phyloP scores from a whole-genome alignment of 2,329 filamentous ascomycete genomes.

The Stachybotrys chartarum region DNA sequence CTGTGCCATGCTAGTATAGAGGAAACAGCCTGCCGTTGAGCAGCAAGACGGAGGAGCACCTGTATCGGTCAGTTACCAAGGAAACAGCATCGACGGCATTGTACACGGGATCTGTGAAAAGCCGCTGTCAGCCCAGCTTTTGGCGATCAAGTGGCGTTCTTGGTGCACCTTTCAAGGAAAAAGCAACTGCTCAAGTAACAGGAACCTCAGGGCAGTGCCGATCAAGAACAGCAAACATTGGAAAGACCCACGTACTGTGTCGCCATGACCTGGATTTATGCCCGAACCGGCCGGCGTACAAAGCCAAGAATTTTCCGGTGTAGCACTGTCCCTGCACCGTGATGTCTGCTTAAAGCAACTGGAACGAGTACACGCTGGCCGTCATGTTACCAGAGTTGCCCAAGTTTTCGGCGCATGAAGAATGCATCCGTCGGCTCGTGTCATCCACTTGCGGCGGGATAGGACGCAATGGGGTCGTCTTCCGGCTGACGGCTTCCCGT shows the following conservation, averaged over 20 bases:
- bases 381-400: background rate
- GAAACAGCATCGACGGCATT: background rate
- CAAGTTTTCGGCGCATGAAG: background rate
- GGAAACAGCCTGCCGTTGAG: background rate
- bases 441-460: background rate
- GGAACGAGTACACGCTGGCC: background rate
- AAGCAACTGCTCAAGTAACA: background rate
- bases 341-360: background rate
- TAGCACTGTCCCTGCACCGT: background rate
- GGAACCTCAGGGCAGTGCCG: background rate
- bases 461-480: background rate
- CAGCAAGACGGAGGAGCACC: background rate
- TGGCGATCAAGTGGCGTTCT: background rate
- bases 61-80: background rate
- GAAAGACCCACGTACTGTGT: background rate
- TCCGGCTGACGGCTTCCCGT: background rate
- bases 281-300: background rate
- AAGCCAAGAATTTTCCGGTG: background rate
- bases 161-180: background rate
- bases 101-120: background rate
- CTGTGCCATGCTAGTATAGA: background rate
- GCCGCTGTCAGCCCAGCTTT: background rate
- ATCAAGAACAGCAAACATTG: background rate
- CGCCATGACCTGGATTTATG: background rate
- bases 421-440: background rate